Conservation (phyloP, 2,329 filamentous ascomycete species). For the Sclerotinia sclerotiorum region DNA sequence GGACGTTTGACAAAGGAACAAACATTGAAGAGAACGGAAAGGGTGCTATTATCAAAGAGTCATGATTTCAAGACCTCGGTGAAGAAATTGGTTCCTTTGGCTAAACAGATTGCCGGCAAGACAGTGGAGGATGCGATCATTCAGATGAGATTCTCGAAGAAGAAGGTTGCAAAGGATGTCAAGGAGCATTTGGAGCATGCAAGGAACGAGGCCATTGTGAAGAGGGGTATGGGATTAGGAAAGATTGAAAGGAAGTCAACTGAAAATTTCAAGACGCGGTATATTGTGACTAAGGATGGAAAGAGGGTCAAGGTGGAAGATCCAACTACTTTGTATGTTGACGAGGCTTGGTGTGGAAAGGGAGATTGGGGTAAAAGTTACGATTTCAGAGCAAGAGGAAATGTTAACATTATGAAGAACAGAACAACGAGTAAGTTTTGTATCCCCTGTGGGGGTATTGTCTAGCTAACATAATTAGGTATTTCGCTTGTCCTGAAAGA, state of each 20-base stretch:
- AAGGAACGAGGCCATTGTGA: conserved; percentile 75
- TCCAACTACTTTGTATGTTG: conserved; percentile 81
- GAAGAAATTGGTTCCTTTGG: conserved; percentile 87
- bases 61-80: conserved; percentile 76
- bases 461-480: conserved; percentile 47
- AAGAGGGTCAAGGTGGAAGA: conserved; percentile 69
- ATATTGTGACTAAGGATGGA: conserved; percentile 74
- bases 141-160: conserved; percentile 95
- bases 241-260: conserved; percentile 29
- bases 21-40: conserved; percentile 64
- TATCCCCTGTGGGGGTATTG: neutral
- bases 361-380: conserved; percentile 54
- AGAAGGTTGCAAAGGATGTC: conserved; percentile 84
- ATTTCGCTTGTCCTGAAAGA: conserved; percentile 86
- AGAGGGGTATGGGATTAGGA: conserved; percentile 78
- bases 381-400: conserved; percentile 75
- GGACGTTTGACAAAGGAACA: conserved; percentile 66
- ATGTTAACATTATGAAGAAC: conserved; percentile 64
- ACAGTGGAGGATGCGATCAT: conserved; percentile 88
- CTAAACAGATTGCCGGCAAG: conserved; percentile 89
- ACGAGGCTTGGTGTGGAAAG: conserved; percentile 88
- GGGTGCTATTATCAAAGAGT: conserved; percentile 59
- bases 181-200: conserved; percentile 77
- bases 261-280: conserved; percentile 46
- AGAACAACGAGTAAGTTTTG: conserved; percentile 70